Base-by-base conservation (phyloP, 805 yeast genomes). In the Starmera pachycereana region DNA sequence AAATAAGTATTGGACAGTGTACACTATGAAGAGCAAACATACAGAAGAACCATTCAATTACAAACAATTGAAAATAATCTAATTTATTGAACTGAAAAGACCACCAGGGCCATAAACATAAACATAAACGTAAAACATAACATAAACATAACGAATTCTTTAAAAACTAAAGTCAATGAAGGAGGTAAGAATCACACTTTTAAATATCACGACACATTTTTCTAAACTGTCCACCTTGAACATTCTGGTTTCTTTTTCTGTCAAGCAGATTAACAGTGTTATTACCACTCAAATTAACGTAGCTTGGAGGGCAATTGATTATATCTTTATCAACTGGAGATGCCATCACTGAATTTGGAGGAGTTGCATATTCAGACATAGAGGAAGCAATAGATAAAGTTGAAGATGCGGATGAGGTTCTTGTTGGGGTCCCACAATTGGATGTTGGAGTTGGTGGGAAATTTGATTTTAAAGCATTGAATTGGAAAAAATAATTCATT, bases 371-470 rank as follows among this genome's bases (percentile, higher is more conserved):
- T 41, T 31, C 41, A 37, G 25, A 47, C 29, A 37, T 41, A 47
- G 9, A 44, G 32, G 10, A 34, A 28, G 9, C 37, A 32, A 25
- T 34, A 32, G 30, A 13, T 31, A 16, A 38, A 5, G 12, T 22
- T 33, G 10, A 48, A 35, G 59, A 53, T 6, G 56, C 43, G 34
- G 50, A 44, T 28, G 52, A 46, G 11, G 46, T 40, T 35, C 44
- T 32, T 22, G 43, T 40, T 18, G 51, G 30, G 27, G 39, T 35
- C 19, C 51, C 36, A 19, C 46, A 38, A 11, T 44, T 38, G 29
- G 45, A 44, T 16, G 49, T 39, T 13, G 61, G 54, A 11, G 61
- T 51, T 13, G 46, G 29, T 39, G 54, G 51, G 34, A 38, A 44
- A 27, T 38, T 39, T n/a, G 38, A 8, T 18, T 19, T 33, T 18